Conservation (phyloP, 257 asterid species). For the Thymus quinquecostatus region DNA sequence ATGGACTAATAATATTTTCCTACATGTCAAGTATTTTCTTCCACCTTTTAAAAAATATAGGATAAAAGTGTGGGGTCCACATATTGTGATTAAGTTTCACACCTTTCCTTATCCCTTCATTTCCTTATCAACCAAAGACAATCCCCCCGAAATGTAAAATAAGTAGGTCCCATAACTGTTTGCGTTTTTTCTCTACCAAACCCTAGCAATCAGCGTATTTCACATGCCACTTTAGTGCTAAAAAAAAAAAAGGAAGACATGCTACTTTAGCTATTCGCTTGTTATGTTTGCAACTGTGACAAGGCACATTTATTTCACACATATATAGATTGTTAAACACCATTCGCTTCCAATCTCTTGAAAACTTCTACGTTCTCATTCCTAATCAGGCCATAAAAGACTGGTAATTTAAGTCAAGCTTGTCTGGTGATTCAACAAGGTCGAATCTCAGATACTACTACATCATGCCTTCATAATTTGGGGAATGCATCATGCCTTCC, state of each 20-base stretch:
- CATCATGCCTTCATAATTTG: background rate
- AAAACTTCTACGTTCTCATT: background rate
- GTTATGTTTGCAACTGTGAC: background rate
- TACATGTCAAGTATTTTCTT: too few relatives aligned
- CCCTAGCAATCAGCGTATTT: background rate
- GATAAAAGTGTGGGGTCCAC: too few relatives aligned
- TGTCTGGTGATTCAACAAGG: background rate
- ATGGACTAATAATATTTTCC: too few relatives aligned
- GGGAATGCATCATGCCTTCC: background rate
- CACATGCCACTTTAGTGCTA: background rate
- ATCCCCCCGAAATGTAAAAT: background rate
- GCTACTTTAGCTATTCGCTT: background rate
- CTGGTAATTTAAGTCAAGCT: background rate
- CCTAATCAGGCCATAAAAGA: background rate
- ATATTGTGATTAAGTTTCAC: too few relatives aligned
- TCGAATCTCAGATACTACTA: background rate
- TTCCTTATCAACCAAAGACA: too few relatives aligned
- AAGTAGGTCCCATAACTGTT: background rate
- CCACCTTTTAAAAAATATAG: too few relatives aligned
- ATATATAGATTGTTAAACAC: background rate
- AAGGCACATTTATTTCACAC: background rate
- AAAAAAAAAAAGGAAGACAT: background rate
- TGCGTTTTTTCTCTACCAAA: constrained; percentile 1
- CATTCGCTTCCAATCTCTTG: background rate
- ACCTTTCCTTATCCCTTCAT: too few relatives aligned